phyloP scores from a whole-genome alignment of 1,284 basidiomycete species.

The Tilletia indica region DNA sequence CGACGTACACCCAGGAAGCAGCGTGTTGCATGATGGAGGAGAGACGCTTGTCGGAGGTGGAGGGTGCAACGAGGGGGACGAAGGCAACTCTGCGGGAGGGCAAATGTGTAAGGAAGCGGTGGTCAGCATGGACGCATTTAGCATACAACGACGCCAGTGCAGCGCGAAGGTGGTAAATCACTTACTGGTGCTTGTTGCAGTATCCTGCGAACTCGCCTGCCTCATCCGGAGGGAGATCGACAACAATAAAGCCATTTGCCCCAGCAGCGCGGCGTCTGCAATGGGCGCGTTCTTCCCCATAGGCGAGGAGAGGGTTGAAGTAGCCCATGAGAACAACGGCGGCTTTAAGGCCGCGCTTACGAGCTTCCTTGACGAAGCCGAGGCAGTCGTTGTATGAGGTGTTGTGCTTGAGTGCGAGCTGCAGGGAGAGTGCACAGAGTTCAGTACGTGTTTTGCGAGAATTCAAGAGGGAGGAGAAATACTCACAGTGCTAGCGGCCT shows the following conservation, averaged over 20 bases:
- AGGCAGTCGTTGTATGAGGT: conserved; percentile 61
- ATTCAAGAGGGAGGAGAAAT: conserved; percentile 44
- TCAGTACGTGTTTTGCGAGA: background rate
- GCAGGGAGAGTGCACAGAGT: conserved; percentile 15
- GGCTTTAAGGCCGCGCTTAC: conserved; percentile 74
- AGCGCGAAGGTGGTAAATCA: conserved; percentile 25
- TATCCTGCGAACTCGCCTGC: conserved; percentile 83
- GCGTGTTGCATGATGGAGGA: conserved; percentile 88
- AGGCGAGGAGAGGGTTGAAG: conserved; percentile 83
- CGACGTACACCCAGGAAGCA: conserved; percentile 93
- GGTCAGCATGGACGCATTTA: background rate
- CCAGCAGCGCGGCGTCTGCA: conserved; percentile 82
- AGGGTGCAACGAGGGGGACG: conserved; percentile 91
- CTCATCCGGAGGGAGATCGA: conserved; percentile 96
- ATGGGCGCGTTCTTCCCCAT: conserved; percentile 90
- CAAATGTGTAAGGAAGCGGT: background rate
- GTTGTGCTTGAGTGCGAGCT: conserved; percentile 45
- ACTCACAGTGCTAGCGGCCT: conserved; percentile 79
- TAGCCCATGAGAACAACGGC: conserved; percentile 83
- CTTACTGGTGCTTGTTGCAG: conserved; percentile 76
- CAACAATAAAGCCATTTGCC: conserved; percentile 95
- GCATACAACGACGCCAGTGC: background rate
- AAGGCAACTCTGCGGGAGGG: conserved; percentile 74
- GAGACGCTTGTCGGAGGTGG: conserved; percentile 81
- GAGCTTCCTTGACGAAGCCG: conserved; percentile 74